Evolutionary conservation across 2,329 filamentous ascomycete species (phyloP).

Genomic region (Tolypocladium inflatum): DNA sequence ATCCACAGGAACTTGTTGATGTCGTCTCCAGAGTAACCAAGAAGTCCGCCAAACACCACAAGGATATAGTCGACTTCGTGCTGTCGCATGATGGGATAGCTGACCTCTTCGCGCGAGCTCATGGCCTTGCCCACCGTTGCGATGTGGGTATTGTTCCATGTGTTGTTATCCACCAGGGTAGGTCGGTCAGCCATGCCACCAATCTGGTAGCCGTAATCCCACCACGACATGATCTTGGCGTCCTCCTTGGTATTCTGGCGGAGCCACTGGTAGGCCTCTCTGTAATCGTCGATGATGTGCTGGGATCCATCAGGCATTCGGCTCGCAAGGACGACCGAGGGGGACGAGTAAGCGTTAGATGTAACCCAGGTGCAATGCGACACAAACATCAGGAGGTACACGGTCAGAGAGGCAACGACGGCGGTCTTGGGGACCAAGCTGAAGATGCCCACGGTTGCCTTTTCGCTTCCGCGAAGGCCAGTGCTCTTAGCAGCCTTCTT

Average conservation of each 20-base stretch:
- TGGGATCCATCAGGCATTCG: conserved; percentile 88
- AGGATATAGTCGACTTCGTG: conserved; percentile 99
- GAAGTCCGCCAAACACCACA: conserved; percentile 87
- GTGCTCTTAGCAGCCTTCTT: conserved; percentile 43
- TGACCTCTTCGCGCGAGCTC: conserved; percentile 95
- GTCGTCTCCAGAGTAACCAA: conserved; percentile 96
- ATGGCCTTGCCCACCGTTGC: conserved; percentile 98
- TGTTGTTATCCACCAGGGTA: conserved; percentile 98
- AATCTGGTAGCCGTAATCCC: conserved; percentile 99
- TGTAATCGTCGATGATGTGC: conserved; percentile 98
- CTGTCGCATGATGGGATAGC: conserved; percentile 95
- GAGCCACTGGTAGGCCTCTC: conserved; percentile 98
- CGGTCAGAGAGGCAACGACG: conserved; percentile 61
- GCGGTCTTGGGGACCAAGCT: conserved; percentile 67
- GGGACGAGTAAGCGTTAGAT: conserved; percentile 96
- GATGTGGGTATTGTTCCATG: conserved; percentile 99
- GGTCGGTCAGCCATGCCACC: conserved; percentile 98
- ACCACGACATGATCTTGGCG: conserved; percentile 99
- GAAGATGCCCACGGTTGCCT: conserved; percentile 77
- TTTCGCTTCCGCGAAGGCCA: conserved; percentile 59
- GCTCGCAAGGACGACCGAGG: conserved; percentile 91
- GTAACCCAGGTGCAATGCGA: conserved; percentile 99
- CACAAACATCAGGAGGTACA: conserved; percentile 88
- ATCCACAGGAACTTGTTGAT: conserved; percentile 99
- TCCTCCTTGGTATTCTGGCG: conserved; percentile 92